Evolutionary conservation across 106 monocot species (phyloP).

Genomic region (Platanthera guangdongensis): DNA sequence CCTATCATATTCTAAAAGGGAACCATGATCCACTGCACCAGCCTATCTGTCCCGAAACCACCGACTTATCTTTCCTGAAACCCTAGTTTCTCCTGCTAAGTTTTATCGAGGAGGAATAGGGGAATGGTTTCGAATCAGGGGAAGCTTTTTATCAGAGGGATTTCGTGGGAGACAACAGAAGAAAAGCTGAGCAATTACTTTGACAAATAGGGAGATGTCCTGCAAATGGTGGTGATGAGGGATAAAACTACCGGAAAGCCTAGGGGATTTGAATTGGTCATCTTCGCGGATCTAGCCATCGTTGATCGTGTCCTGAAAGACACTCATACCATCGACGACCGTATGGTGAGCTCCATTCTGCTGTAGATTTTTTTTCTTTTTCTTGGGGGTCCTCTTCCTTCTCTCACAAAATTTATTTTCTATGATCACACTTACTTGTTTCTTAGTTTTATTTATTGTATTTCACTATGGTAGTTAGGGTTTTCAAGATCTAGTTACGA

Average conservation of each 20-base stretch:
- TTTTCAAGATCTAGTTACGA: not conserved
- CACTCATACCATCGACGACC: slow-evolving; percentile 51
- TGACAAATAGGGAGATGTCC: slow-evolving; percentile 26
- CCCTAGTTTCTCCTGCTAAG: not conserved
- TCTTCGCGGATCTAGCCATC: slow-evolving; percentile 33
- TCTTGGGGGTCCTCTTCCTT: no score
- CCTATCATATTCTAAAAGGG: no score
- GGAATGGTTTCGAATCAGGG: slow-evolving; percentile 35
- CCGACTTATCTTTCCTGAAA: not conserved
- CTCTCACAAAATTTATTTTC: no score
- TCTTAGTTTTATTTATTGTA: not conserved
- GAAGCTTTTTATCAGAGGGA: slow-evolving; percentile 47
- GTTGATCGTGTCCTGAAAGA: slow-evolving; percentile 33
- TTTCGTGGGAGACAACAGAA: slow-evolving; percentile 46
- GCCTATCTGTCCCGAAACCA: no score
- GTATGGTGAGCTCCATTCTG: slow-evolving; percentile 21
- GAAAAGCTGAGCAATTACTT: slow-evolving; percentile 32
- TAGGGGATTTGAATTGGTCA: slow-evolving; percentile 30
- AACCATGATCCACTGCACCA: no score
- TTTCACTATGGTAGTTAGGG: not conserved
- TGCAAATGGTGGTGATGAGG: slow-evolving; percentile 33
- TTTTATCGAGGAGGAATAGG: not conserved
- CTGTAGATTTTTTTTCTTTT: not conserved
- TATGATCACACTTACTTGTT: not conserved
- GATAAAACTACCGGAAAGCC: no score